phyloP scores from a whole-genome alignment of 345 rosid species.

The Noccaea caerulescens region DNA sequence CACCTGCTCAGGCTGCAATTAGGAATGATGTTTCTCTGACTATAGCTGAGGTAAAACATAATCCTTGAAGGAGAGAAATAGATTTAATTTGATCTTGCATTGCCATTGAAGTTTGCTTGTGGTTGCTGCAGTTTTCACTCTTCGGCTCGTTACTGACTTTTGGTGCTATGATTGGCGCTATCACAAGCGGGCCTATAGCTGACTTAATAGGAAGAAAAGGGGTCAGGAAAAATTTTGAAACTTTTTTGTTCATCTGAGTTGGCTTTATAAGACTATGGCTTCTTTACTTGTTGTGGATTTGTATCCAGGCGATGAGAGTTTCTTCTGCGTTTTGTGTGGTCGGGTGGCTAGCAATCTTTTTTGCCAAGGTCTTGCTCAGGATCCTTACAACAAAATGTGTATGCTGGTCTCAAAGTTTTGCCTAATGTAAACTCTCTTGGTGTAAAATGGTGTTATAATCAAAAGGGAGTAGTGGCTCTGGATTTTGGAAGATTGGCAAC shows the following conservation, averaged over 20 bases:
- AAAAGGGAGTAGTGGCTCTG: conserved; percentile 63
- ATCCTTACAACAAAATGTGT: conserved; percentile 4
- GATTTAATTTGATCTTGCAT: neutral
- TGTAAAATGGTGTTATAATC: conserved; percentile 14
- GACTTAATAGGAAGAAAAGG: conserved; percentile 85
- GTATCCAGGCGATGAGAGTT: conserved; percentile 76
- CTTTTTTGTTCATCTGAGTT: neutral
- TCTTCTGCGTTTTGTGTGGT: conserved; percentile 61
- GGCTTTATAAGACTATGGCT: neutral
- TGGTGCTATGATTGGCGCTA: conserved; percentile 97
- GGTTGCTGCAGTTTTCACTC: conserved; percentile 65
- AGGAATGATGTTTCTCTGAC: conserved; percentile 68
- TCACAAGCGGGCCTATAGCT: conserved; percentile 81
- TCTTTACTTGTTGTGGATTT: conserved; percentile 24
- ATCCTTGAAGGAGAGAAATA: neutral
- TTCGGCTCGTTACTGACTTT: conserved; percentile 87
- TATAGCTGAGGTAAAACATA: conserved; percentile 58
- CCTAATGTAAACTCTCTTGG: conserved; percentile 13
- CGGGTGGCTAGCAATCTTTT: conserved; percentile 90
- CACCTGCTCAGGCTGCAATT: conserved; percentile 85
- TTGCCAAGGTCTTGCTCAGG: conserved; percentile 63
- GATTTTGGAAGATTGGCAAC: conserved; percentile 79
- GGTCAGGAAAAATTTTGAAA: conserved; percentile 48
- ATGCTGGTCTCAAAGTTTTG: conserved; percentile 4
- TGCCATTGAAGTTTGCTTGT: conserved; percentile 20